Evolutionary conservation across 768 basidiomycete genomes (phyloP).

Genomic region (Agaricus bisporus): DNA sequence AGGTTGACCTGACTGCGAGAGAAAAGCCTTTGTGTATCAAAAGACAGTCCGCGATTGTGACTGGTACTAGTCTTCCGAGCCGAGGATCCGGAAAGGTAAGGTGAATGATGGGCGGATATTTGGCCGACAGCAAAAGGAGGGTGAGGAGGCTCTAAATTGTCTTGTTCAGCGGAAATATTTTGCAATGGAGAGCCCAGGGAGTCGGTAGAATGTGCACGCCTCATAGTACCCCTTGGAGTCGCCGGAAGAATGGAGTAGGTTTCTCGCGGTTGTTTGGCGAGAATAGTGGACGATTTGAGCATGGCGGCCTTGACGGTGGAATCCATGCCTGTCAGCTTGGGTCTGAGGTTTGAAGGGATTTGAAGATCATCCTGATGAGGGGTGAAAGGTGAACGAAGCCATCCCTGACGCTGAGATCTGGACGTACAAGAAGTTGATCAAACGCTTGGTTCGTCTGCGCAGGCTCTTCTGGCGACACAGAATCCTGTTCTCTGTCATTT

Average conservation of each 20-base stretch:
- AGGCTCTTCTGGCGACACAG: conserved; percentile 21
- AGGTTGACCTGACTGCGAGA: conserved; percentile 50
- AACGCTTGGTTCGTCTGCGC: conserved; percentile 63
- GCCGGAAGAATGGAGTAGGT: conserved; percentile 25
- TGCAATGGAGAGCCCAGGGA: conserved; percentile 55
- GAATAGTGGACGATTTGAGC: conserved; percentile 76
- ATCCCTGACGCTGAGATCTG: not conserved
- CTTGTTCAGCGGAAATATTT: conserved; percentile 28
- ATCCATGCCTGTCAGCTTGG: conserved; percentile 78
- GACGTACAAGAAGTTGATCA: conserved; percentile 70
- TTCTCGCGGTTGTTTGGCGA: conserved; percentile 36
- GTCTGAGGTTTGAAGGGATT: conserved; percentile 72
- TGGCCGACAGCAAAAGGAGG: conserved; percentile 27
- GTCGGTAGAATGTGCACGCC: conserved; percentile 70
- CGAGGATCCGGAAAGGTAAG: conserved; percentile 28
- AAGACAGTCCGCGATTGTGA: conserved; percentile 57
- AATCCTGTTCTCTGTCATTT: conserved; percentile 22
- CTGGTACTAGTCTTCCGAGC: conserved; percentile 32
- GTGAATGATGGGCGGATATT: conserved; percentile 34
- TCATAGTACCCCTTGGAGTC: conserved; percentile 49
- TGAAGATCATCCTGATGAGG: conserved; percentile 75
- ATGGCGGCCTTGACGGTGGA: conserved; percentile 85
- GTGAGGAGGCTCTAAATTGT: conserved; percentile 32
- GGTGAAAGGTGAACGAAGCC: conserved; percentile 5
- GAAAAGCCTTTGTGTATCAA: conserved; percentile 47